These are phyloP conservation scores for Penicillium waksmanii DNA, from an alignment of 495 filamentous ascomycete species.

Conservation along the genomic window DNA sequence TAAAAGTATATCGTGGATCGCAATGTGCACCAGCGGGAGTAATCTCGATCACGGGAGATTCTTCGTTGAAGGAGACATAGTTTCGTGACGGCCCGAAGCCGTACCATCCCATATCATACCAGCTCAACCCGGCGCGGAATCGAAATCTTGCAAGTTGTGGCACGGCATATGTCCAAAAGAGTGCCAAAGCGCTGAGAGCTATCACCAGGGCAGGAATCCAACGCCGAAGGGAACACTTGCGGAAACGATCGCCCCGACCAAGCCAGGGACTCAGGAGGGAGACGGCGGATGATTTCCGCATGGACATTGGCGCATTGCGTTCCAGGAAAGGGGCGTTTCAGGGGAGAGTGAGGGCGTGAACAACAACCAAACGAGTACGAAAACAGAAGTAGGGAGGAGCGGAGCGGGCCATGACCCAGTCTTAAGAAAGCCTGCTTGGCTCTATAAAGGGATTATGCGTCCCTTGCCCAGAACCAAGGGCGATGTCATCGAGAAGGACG, in stretches of 20 bases:
- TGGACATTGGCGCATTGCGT: constrained; percentile 39
- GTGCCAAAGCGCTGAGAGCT: constrained; percentile 13
- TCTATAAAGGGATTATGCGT: constrained; percentile 2
- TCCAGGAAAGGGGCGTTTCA: constrained; percentile 4
- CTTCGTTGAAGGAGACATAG: constrained; percentile 39
- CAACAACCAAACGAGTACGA: neutral
- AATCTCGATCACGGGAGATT: constrained; percentile 39
- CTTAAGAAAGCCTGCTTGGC: neutral
- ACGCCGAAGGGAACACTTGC: constrained; percentile 9
- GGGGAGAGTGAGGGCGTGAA: neutral
- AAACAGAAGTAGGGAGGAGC: constrained; percentile 6
- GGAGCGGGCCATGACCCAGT: neutral
- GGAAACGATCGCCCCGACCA: constrained; percentile 10
- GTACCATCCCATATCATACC: constrained; percentile 41
- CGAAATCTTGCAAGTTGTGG: constrained; percentile 38
- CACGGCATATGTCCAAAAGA: constrained; percentile 32
- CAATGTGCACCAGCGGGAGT: constrained; percentile 36
- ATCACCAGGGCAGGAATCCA: constrained; percentile 17
- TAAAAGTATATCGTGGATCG: constrained; percentile 46
- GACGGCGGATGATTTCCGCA: constrained; percentile 25
- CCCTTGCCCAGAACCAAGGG: constrained; percentile 4
- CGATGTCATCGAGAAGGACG: neutral
- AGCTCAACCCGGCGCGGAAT: constrained; percentile 35
- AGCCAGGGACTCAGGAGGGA: constrained; percentile 28
- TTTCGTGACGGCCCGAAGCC: constrained; percentile 39